Conservation (phyloP, 805 yeast species). For the Wickerhamomyces hampshirensis region DNA sequence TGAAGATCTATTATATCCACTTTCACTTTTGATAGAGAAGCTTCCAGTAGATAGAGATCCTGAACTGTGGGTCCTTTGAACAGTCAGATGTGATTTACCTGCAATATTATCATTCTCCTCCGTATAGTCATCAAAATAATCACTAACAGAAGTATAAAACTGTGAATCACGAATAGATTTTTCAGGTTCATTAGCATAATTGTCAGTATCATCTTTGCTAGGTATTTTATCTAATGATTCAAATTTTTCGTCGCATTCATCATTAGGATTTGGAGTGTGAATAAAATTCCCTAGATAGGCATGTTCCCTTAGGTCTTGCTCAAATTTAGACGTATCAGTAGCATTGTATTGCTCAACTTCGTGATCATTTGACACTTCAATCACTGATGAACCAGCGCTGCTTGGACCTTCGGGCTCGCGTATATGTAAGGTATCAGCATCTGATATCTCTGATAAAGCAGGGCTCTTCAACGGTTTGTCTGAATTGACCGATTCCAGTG, state of each 20-base stretch:
- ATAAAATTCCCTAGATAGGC: constrained; percentile 22
- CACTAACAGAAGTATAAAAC: constrained; percentile 21
- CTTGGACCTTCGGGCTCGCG: constrained; percentile 7
- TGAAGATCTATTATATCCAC: constrained; percentile 19
- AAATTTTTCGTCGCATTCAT: neutral
- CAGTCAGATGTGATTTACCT: neutral
- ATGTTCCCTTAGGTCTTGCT: constrained; percentile 14
- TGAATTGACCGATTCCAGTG: neutral
- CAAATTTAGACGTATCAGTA: neutral
- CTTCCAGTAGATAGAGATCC: constrained; percentile 30
- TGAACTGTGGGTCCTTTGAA: constrained; percentile 16
- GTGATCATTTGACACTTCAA: constrained; percentile 2
- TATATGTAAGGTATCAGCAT: constrained; percentile 22
- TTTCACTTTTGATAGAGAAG: constrained; percentile 24
- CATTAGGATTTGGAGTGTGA: constrained; percentile 16
- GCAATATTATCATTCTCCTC: constrained; percentile 12
- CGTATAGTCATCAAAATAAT: constrained; percentile 24
- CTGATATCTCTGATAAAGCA: constrained; percentile 14
- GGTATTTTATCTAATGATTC: neutral
- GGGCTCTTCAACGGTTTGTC: constrained; percentile 12
- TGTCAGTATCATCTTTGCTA: neutral
- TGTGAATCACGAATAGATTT: constrained; percentile 16
- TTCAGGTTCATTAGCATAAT: neutral
- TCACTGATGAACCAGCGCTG: constrained; percentile 2
- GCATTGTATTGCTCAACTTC: neutral